phyloP scores from a whole-genome alignment of 768 basidiomycete species.

The Cantharellus anzutake region DNA sequence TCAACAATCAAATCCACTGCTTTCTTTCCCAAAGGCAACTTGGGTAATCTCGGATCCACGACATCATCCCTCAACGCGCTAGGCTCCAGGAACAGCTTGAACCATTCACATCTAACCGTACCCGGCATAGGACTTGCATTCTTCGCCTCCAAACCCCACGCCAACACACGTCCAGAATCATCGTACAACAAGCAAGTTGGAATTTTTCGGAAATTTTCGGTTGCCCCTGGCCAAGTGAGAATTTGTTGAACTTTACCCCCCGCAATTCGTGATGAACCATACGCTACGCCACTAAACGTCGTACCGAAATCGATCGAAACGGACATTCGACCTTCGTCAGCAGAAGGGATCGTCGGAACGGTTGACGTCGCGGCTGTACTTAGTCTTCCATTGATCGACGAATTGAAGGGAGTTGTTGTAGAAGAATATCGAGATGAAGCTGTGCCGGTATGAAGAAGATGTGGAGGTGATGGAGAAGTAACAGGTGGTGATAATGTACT shows the following conservation, averaged over 20 bases:
- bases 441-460: background rate
- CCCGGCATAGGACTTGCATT: conserved; percentile 52
- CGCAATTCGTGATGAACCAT: conserved; percentile 69
- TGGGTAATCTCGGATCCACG: conserved; percentile 59
- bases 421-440: too few species aligned
- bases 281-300: conserved; percentile 77
- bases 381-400: background rate
- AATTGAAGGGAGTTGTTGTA: background rate
- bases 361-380: background rate
- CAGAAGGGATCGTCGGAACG: background rate
- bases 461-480: background rate
- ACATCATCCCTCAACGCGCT: conserved; percentile 52
- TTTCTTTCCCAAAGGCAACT: conserved; percentile 26
- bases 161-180: conserved; percentile 47
- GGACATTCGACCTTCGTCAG: background rate
- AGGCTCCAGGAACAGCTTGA: conserved; percentile 67
- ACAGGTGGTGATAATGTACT: background rate
- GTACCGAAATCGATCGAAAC: conserved; percentile 28
- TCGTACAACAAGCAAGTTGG: conserved; percentile 78
- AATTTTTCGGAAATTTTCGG: conserved; percentile 74
- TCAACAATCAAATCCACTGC: conserved; percentile 57
- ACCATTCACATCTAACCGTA: conserved; percentile 40
- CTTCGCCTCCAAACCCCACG: conserved; percentile 82
- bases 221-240: conserved; percentile 67
- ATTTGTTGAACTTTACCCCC: conserved; percentile 70